Base-by-base conservation (phyloP, 2,329 filamentous ascomycete species). In the Phaeosphaeria sp. region DNA sequence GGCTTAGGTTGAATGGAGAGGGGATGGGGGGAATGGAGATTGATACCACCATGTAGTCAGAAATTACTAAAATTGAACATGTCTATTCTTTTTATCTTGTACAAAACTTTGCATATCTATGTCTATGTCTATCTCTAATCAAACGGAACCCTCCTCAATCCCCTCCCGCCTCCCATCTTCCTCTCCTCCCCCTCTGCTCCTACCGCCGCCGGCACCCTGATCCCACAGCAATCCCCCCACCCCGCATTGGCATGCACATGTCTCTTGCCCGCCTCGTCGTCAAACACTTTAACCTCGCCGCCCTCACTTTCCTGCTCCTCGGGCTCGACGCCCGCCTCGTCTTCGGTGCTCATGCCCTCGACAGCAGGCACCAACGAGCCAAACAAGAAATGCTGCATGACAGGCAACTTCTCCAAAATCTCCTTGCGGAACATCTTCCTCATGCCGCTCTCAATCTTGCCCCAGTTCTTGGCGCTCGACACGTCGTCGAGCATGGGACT, bases 401-500 rank as follows among this genome's bases (percentile, higher is more conserved):
- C 94, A 0, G 95, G 95, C 54, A 99, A 77, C 78, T 99, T 99
- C 30, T 90, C 89, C 51, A 99, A 78, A 0, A 99, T 94, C 78
- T 99, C 95, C 42, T 89, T 91, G 51, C 94, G 85, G 73, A 98
- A 98, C 96, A 99, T 99, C 66, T 92, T 91, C 59, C 91, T 86
- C 96, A 99, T 98, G 6, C 95, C 95, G 23, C 85, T 90, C 76
- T 98, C 93, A 50, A 99, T 90, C 82, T 99, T 99, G 64, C 79
- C 81, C 95, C 95, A 99, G 41, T 84, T 91, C 75, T 92, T 93
- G 17, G 94, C 90, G 1, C 92, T 89, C 3, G 91, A 95, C 64
- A 99, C 99, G 75, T 99, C 95, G 74, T 99, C 95, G 18, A 99
- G 86, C 96, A 99, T 98, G 3, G 96, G 95, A 63, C 90, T 93